These are phyloP conservation scores for Colletotrichum agaves DNA, from an alignment of 2,329 filamentous ascomycete genomes.

Conservation along the genomic window DNA sequence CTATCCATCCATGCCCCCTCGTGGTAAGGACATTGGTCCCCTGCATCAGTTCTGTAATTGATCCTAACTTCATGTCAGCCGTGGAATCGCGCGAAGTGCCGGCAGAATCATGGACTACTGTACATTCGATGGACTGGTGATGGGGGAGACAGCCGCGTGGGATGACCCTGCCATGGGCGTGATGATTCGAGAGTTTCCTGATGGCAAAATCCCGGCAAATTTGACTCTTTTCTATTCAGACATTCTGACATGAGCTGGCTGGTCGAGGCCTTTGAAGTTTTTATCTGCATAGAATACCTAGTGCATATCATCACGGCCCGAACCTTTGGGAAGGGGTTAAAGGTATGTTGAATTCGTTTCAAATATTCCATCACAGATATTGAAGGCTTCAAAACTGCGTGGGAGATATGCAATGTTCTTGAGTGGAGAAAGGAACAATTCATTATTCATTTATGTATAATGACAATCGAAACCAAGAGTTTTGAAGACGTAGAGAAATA, in stretches of 20 bases:
- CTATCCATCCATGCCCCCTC: constrained; percentile 2
- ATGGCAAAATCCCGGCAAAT: not conserved
- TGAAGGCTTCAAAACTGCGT: too few relatives aligned
- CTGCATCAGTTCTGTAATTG: not conserved
- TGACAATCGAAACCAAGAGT: not conserved
- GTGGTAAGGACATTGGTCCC: not conserved
- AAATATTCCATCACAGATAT: too few relatives aligned
- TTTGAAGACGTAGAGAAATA: too few relatives aligned
- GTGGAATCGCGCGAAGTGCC: not conserved
- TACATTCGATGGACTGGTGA: constrained; percentile 1
- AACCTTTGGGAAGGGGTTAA: too few relatives aligned
- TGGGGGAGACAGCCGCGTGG: constrained; percentile 11
- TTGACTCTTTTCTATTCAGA: not conserved
- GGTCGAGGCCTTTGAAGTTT: too few relatives aligned
- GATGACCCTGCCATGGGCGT: constrained; percentile 1
- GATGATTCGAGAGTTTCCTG: constrained; percentile 20
- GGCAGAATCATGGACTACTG: constrained; percentile 19
- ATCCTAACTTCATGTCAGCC: not conserved
- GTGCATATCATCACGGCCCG: too few relatives aligned
- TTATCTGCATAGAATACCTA: too few relatives aligned
- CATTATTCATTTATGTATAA: not conserved
- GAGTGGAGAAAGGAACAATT: too few relatives aligned
- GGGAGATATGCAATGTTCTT: too few relatives aligned
- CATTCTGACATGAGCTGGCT: too few relatives aligned
- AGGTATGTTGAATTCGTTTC: too few relatives aligned